A percentile compares a stretch with the other conserved stretches of the same genome.
These are phyloP conservation scores for Austroboletus rostrupii DNA, from an alignment of 1,284 basidiomycete genomes.

Conservation along the genomic window DNA sequence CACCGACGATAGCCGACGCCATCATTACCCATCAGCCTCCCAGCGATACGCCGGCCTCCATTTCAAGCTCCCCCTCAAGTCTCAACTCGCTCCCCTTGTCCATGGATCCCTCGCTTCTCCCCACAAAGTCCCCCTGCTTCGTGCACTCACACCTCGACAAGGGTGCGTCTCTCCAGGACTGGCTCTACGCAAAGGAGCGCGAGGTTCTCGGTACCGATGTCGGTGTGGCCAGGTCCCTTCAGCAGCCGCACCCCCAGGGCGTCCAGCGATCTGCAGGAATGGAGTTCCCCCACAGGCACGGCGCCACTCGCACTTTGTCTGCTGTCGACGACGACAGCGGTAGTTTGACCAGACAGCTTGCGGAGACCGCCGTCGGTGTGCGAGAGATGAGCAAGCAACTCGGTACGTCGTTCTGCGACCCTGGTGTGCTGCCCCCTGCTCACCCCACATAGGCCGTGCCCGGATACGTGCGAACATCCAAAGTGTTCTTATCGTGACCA, in stretches of 20 bases:
- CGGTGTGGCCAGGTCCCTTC: conserved; percentile 47
- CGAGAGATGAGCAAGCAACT: conserved; percentile 99
- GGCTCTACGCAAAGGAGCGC: conserved; percentile 52
- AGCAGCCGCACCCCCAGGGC: conserved; percentile 29
- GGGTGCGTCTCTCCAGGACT: conserved; percentile 67
- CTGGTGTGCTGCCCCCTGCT: conserved; percentile 6
- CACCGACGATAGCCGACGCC: conserved; percentile 24
- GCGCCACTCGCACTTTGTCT: conserved; percentile 14
- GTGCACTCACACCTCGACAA: conserved; percentile 83
- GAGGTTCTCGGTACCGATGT: conserved; percentile 38
- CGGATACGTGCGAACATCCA: conserved; percentile 90
- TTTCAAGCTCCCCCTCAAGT: conserved; percentile 31
- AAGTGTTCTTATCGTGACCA: conserved; percentile 94
- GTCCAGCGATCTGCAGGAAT: conserved; percentile 14
- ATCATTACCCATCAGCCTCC: conserved; percentile 17
- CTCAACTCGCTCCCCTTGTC: conserved; percentile 31
- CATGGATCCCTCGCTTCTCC: conserved; percentile 26
- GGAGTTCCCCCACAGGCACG: conserved; percentile 19
- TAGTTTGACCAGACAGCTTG: conserved; percentile 87
- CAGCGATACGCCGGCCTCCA: conserved; percentile 16
- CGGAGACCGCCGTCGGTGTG: conserved; percentile 95
- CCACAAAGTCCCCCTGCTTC: conserved; percentile 76
- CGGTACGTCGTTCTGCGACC: conserved; percentile 50
- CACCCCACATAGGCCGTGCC: conserved; percentile 67
- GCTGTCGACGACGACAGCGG: conserved; percentile 70